Base-by-base conservation (phyloP, 2,329 filamentous ascomycete genomes). In the Diaporthe capsici region DNA sequence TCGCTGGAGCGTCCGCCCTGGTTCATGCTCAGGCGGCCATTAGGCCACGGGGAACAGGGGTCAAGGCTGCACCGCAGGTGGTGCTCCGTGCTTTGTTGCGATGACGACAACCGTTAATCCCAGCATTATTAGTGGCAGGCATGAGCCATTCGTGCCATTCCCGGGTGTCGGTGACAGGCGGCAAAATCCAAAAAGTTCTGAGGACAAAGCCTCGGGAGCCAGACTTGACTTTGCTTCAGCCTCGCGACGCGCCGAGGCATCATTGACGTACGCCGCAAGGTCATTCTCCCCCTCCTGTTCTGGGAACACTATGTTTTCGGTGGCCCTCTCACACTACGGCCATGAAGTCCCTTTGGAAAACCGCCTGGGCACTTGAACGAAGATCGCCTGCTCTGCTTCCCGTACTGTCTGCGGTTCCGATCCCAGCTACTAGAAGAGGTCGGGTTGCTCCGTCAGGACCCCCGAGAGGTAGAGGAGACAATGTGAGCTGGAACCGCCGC, bases 341-440 rank as follows among this genome's bases (percentile, higher is more conserved):
- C 70, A 77, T 77, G 76, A 75, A 71, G 57, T 77, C 63, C 70
- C 37, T 75, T 22, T 77, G 76, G 76, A 77, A 39, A 73, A 65
- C 63, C 55, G 63, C 73, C 39, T 47, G 73, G 76, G 73, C 73
- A 73, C 73, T 75, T 75, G 76, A 75, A 73, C 70, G 73, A 61
- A 71, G 73, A 25, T 73, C 55, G 37, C 63, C 65, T 51, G 73
- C 53, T 49, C 73, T 73, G 37, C 63, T 63, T 6, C 76, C 73
- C 7, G 47, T 71, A 7, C 10, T 75, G 22, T 73, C 55, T 39
- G 55, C 37, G 37, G 68, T 39, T 39, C 57, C 47, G 34, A 13
- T 71, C 34, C 73, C 70, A 42, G 61, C 61, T 37, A 73, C 73
- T 4, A 75, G 73, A 47, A n/a, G 73, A 75, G 28, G 49, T n/a